Evolutionary conservation across 2,329 filamentous ascomycete genomes (phyloP).

Genomic region (Myriosclerotinia scirpicola): DNA sequence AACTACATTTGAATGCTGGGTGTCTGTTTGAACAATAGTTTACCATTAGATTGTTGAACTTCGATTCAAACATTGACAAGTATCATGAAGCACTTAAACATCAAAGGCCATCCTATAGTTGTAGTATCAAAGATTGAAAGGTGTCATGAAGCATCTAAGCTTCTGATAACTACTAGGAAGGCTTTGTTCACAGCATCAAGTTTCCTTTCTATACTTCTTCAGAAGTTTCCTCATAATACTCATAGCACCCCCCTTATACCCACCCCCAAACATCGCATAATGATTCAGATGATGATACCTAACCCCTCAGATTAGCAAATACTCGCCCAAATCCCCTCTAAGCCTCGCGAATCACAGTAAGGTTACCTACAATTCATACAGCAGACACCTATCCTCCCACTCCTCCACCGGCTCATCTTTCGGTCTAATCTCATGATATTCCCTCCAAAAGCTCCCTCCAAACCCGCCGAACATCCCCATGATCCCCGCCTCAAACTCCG

Average conservation of each 20-base stretch:
- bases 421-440: slow-evolving; percentile 73
- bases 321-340: neutral
- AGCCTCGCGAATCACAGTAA: neutral
- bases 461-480: slow-evolving; percentile 98
- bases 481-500: slow-evolving; percentile 87
- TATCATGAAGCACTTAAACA: too few relatives aligned
- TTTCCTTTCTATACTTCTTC: slow-evolving; percentile 62
- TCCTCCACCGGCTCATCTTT: slow-evolving; percentile 79
- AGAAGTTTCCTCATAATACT: slow-evolving; percentile 75
- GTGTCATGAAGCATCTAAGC: too few relatives aligned
- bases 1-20: neutral
- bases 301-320: slow-evolving; percentile 20
- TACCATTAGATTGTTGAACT: neutral
- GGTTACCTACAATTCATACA: slow-evolving; percentile 76
- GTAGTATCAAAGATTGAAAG: too few relatives aligned
- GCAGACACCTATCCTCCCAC: slow-evolving; percentile 75
- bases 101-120: too few relatives aligned
- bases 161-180: neutral
- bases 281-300: slow-evolving; percentile 93
- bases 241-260: slow-evolving; percentile 74
- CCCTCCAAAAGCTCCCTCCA: slow-evolving; percentile 65
- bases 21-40: neutral
- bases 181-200: neutral
- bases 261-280: slow-evolving; percentile 67
- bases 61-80: too few relatives aligned